These are phyloP conservation scores for Meyerozyma elateridarum DNA, from an alignment of 1,139 yeast species.

Conservation along the genomic window DNA sequence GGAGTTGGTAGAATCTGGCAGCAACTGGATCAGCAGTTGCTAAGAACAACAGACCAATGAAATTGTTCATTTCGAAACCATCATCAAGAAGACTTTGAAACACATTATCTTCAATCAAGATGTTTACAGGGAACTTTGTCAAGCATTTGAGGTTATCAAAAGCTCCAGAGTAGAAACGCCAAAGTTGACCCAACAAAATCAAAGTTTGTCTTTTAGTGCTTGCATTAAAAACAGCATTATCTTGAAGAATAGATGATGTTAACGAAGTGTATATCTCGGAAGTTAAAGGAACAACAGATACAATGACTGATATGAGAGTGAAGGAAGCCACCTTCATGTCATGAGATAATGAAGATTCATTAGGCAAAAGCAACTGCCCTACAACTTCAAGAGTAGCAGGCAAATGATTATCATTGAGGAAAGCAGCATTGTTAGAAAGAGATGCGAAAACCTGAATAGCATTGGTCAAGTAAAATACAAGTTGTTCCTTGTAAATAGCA, in stretches of 20 bases:
- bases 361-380: slow-evolving; percentile 45
- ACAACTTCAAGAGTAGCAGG: slow-evolving; percentile 56
- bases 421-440: slow-evolving; percentile 24
- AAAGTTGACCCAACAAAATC: slow-evolving; percentile 39
- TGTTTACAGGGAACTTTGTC: slow-evolving; percentile 12
- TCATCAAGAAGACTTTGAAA: slow-evolving; percentile 20
- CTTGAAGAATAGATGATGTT: slow-evolving; percentile 56
- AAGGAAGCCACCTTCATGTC: slow-evolving; percentile 83
- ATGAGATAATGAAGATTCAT: slow-evolving; percentile 28
- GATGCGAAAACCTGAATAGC: slow-evolving; percentile 57
- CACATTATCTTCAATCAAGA: slow-evolving; percentile 15
- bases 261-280: slow-evolving; percentile 63
- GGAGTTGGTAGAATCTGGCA: not conserved
- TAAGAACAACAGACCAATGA: not conserved
- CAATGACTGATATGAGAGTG: slow-evolving; percentile 72
- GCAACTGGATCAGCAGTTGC: not conserved
- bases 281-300: slow-evolving; percentile 67
- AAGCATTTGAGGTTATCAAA: slow-evolving; percentile 15
- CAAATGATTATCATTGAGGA: slow-evolving; percentile 30
- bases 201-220: slow-evolving; percentile 28
- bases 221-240: slow-evolving; percentile 18
- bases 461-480: slow-evolving; percentile 74
- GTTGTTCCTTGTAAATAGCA: slow-evolving; percentile 62
- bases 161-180: slow-evolving; percentile 28
- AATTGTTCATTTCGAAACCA: slow-evolving; percentile 27